phyloP scores from a whole-genome alignment of 495 filamentous ascomycete species.

The Glarea lozoyensis region DNA sequence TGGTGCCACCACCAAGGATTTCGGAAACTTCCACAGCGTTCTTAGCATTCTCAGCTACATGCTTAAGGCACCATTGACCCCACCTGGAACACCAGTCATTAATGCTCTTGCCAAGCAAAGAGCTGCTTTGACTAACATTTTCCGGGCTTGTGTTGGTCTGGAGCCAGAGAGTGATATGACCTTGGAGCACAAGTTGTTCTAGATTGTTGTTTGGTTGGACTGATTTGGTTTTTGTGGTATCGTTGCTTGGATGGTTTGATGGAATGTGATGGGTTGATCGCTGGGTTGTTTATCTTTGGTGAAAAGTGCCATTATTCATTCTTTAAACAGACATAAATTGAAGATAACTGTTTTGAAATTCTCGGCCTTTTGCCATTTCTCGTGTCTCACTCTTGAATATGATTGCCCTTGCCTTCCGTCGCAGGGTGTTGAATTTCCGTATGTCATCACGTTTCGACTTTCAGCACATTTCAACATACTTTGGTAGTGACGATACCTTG shows the following conservation, averaged over 20 bases:
- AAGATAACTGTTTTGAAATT: no score
- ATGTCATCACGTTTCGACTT: no score
- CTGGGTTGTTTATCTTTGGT: constrained; percentile 13
- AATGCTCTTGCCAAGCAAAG: constrained; percentile 97
- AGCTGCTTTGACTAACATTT: constrained; percentile 91
- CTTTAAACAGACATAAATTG: constrained; percentile 15
- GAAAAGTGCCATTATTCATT: constrained; percentile 22
- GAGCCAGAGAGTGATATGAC: constrained; percentile 99
- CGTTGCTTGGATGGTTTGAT: no score
- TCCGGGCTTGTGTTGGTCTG: constrained; percentile 94
- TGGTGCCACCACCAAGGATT: constrained; percentile 50
- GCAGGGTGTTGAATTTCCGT: no score
- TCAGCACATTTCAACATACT: no score
- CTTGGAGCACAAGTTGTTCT: constrained; percentile 96
- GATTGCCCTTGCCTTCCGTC: no score
- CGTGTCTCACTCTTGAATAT: no score
- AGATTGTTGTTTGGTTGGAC: no score
- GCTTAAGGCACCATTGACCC: constrained; percentile 96
- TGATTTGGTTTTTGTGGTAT: no score
- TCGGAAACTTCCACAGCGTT: constrained; percentile 92
- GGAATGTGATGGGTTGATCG: no score
- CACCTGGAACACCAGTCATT: constrained; percentile 90
- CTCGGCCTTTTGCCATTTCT: no score
- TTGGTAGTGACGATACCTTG: no score
- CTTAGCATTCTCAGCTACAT: constrained; percentile 98